Conservation (phyloP, 2,329 filamentous ascomycete genomes). For the Huntiella savannae region DNA sequence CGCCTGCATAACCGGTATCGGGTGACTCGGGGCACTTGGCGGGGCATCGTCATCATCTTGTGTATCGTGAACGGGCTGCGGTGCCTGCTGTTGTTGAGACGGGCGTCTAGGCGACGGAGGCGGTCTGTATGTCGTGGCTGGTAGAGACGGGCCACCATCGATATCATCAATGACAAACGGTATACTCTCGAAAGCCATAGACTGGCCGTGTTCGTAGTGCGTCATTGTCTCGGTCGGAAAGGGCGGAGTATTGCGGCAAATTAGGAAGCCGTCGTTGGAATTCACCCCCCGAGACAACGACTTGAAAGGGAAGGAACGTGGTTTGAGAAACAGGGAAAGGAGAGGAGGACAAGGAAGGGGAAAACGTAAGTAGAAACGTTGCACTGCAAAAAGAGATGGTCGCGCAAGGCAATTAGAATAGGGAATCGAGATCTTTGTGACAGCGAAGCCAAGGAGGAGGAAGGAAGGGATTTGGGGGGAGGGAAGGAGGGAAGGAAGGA, state of each 20-base stretch:
- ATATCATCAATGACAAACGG: conserved; percentile 10
- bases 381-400: no score
- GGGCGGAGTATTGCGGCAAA: background rate
- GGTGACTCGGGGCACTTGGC: conserved; percentile 32
- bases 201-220: conserved; percentile 8
- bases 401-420: no score
- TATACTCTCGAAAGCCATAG: conserved; percentile 9
- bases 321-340: no score
- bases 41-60: background rate
- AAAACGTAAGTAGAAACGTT: no score
- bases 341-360: no score
- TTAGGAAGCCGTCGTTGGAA: background rate
- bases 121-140: background rate
- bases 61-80: background rate
- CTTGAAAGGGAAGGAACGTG: no score
- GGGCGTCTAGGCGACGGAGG: background rate
- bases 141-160: background rate
- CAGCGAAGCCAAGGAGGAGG: background rate
- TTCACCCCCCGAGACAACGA: no score
- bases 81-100: background rate
- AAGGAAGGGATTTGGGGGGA: background rate
- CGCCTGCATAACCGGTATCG: conserved; percentile 56
- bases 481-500: background rate
- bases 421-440: no score
- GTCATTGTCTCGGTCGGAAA: conserved; percentile 3